phyloP scores from a whole-genome alignment of 495 filamentous ascomycete species.

The Apiosordaria backusii region DNA sequence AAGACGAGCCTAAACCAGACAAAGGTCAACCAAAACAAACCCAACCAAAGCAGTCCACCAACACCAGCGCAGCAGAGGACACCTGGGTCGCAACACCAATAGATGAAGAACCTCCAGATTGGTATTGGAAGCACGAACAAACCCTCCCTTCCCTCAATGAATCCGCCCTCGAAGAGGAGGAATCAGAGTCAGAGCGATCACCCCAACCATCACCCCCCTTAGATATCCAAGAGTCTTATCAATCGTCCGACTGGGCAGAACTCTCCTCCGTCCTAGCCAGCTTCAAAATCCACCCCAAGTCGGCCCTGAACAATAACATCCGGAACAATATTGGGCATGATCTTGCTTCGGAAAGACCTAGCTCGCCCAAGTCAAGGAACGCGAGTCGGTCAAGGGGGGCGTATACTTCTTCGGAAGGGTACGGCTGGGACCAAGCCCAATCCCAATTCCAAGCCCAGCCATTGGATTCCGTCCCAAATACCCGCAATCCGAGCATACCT shows the following conservation, averaged over 20 bases:
- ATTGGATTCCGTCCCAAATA: background rate
- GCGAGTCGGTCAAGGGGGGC: background rate
- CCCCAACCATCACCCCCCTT: background rate
- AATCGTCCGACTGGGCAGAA: constrained; percentile 12
- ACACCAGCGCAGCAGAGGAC: background rate
- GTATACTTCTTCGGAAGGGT: background rate
- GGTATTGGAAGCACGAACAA: constrained; percentile 24
- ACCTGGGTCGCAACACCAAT: background rate
- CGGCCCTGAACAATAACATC: constrained; percentile 15
- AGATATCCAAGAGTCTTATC: background rate
- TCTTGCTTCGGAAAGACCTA: constrained; percentile 19
- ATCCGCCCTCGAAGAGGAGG: background rate
- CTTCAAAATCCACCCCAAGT: constrained; percentile 17
- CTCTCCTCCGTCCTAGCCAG: constrained; percentile 15
- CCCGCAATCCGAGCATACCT: background rate
- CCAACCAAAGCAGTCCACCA: background rate
- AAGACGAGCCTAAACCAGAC: background rate
- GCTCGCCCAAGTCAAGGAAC: constrained; percentile 27
- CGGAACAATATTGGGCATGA: background rate
- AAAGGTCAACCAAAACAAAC: background rate
- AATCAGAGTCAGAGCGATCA: background rate
- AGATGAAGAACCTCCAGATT: constrained; percentile 7
- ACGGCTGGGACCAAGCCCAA: background rate
- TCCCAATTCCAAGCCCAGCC: background rate
- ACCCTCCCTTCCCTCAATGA: constrained; percentile 10